Conservation (phyloP, 768 basidiomycete species). For the Pisolithus tinctorius region DNA sequence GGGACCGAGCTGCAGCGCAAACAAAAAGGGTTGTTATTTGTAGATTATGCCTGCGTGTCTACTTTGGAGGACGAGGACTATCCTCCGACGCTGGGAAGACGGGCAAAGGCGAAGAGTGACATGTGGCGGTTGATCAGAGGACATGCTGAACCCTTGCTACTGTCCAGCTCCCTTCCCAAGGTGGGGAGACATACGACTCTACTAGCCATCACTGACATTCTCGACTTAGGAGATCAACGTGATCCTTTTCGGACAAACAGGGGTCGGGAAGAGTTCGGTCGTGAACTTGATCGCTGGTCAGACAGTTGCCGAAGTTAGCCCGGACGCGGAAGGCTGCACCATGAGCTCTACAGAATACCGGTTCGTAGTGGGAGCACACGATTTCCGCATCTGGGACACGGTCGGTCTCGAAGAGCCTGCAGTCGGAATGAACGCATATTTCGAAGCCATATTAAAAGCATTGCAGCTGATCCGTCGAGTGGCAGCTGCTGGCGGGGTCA, state of each 20-base stretch:
- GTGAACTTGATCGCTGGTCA: slow-evolving; percentile 9
- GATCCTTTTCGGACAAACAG: slow-evolving; percentile 6
- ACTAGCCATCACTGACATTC: neutral
- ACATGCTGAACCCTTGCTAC: neutral
- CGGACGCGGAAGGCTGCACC: slow-evolving; percentile 22
- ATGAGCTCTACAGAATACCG: slow-evolving; percentile 9
- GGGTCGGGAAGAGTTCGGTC: slow-evolving; percentile 8
- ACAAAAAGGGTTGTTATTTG: neutral
- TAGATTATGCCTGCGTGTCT: neutral
- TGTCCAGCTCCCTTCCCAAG: neutral
- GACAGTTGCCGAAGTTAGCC: slow-evolving; percentile 16
- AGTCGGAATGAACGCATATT: neutral
- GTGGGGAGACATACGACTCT: neutral
- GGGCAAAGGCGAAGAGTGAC: neutral
- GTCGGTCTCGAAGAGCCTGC: slow-evolving; percentile 10
- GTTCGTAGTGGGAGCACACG: neutral
- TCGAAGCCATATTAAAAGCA: neutral
- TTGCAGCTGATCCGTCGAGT: neutral
- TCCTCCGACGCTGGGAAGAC: neutral
- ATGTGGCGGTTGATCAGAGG: neutral
- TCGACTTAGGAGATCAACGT: neutral
- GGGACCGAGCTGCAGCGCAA: neutral
- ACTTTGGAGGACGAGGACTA: neutral
- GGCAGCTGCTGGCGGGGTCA: slow-evolving; percentile 4
- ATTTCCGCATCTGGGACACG: slow-evolving; percentile 16